These are phyloP conservation scores for Smithsoniella earleae DNA, from an alignment of 163 green algal species.

Conservation along the genomic window DNA sequence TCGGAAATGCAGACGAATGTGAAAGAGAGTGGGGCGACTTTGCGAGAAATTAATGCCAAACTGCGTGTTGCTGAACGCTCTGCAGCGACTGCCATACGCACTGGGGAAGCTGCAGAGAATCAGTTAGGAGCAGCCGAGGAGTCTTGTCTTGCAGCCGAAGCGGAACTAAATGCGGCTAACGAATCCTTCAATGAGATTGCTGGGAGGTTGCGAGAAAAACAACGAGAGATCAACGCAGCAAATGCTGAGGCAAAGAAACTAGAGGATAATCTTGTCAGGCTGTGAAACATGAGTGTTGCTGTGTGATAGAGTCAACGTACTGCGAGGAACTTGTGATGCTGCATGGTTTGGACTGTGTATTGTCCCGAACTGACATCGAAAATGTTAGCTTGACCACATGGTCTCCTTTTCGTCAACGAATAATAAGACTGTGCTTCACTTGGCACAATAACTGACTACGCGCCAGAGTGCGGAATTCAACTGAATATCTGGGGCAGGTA, in stretches of 20 bases:
- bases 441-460: no score
- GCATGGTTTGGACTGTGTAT: no score
- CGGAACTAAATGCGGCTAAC: conserved; percentile 6
- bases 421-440: no score
- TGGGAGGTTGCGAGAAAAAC: conserved; percentile 12
- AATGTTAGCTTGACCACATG: no score
- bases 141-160: background rate
- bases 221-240: conserved; percentile 10
- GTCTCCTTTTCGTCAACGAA: no score
- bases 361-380: no score
- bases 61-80: conserved; percentile 3
- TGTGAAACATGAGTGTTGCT: no score
- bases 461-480: no score
- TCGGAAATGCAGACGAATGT: conserved; percentile 26
- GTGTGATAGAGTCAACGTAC: no score
- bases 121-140: background rate
- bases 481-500: no score
- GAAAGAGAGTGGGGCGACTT: background rate
- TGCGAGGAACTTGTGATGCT: no score
- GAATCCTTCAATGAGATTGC: conserved; percentile 27
- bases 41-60: no score
- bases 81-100: background rate
- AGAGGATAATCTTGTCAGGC: conserved; percentile 7
- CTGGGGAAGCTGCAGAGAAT: background rate
- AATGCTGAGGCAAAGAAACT: background rate